Evolutionary conservation across 345 rosid species (phyloP).

Genomic region (Eucalyptus polybractea): DNA sequence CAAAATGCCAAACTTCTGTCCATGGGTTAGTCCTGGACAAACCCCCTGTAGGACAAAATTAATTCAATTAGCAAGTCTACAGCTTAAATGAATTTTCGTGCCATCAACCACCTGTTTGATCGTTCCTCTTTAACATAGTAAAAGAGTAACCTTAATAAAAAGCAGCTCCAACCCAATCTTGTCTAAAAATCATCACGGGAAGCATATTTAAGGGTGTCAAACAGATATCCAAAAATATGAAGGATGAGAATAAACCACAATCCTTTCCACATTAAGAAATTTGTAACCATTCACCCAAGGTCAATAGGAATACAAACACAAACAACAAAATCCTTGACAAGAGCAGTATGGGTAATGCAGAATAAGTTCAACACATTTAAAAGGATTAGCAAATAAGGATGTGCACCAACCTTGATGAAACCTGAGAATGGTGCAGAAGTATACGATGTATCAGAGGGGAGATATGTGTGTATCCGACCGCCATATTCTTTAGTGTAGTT

Average conservation of each 20-base stretch:
- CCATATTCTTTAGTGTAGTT: slow-evolving; percentile 22
- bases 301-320: background rate
- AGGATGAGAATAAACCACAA: background rate
- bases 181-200: background rate
- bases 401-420: slow-evolving; percentile 55
- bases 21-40: slow-evolving; percentile 79
- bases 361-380: background rate
- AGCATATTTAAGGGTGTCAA: background rate
- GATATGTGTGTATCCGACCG: slow-evolving; percentile 5
- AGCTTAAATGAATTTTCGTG: background rate
- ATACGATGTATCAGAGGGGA: slow-evolving; percentile 16
- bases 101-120: background rate
- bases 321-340: background rate
- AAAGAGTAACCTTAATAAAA: background rate
- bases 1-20: slow-evolving; percentile 68
- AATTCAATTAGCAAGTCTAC: background rate
- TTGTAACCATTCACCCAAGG: background rate
- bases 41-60: slow-evolving; percentile 39
- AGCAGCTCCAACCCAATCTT: background rate
- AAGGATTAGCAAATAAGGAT: background rate
- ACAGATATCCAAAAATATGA: background rate
- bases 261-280: background rate
- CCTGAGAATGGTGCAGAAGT: slow-evolving; percentile 44
- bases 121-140: background rate
- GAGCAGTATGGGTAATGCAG: background rate